These are phyloP conservation scores for Candida ipomoeae DNA, from an alignment of 805 yeast species.

Conservation along the genomic window DNA sequence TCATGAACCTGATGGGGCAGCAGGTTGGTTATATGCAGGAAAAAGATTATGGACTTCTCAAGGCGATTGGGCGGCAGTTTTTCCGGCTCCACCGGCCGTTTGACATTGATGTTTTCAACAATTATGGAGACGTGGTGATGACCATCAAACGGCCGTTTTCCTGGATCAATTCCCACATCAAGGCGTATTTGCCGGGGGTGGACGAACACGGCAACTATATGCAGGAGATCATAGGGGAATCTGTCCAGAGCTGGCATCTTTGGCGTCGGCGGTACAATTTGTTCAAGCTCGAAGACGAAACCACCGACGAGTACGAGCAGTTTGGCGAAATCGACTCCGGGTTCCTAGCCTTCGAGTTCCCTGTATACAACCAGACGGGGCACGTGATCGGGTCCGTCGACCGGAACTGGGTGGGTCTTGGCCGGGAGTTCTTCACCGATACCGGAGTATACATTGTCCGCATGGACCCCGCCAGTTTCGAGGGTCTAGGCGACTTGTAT, in stretches of 20 bases:
- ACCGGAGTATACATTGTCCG: conserved; percentile 87
- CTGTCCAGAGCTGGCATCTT: conserved; percentile 89
- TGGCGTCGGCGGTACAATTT: conserved; percentile 89
- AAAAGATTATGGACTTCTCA: conserved; percentile 65
- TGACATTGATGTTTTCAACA: conserved; percentile 65
- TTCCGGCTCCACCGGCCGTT: conserved; percentile 86
- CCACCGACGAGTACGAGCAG: conserved; percentile 54
- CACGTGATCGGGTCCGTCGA: conserved; percentile 72
- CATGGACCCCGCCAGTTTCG: conserved; percentile 71
- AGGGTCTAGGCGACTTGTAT: conserved; percentile 51
- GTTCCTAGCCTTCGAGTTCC: conserved; percentile 81
- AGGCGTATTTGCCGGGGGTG: conserved; percentile 59
- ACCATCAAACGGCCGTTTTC: conserved; percentile 81
- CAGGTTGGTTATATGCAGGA: conserved; percentile 80
- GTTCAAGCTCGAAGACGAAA: conserved; percentile 48
- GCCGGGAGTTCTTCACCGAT: conserved; percentile 89
- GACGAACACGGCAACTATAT: conserved; percentile 32
- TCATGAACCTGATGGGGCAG: conserved; percentile 70
- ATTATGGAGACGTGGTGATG: conserved; percentile 53
- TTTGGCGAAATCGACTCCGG: conserved; percentile 88
- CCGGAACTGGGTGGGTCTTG: conserved; percentile 93
- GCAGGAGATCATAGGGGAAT: conserved; percentile 67
- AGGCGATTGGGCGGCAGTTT: conserved; percentile 75
- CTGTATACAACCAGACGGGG: conserved; percentile 57
- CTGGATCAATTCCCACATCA: conserved; percentile 83